These are phyloP conservation scores for Monosporozyma yasuniensis DNA, from an alignment of 805 yeast genomes.

Conservation along the genomic window DNA sequence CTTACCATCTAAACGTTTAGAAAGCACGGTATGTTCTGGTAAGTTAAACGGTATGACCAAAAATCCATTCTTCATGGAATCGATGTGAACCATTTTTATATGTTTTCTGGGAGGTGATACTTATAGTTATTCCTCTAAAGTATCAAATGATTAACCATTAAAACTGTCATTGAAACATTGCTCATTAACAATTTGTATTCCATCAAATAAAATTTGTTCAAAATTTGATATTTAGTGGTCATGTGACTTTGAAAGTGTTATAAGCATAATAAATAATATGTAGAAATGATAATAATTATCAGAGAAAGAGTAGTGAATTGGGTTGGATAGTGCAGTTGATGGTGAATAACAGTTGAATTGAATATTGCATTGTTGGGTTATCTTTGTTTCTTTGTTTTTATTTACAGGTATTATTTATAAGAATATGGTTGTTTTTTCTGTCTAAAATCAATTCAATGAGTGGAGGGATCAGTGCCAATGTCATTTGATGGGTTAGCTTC, in stretches of 20 bases:
- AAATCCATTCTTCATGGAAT: slow-evolving; percentile 30
- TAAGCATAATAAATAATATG: not conserved
- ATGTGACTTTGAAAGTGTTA: not conserved
- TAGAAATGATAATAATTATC: not conserved
- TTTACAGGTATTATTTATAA: not conserved
- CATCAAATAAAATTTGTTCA: not conserved
- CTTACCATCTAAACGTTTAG: slow-evolving; percentile 3
- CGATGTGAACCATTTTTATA: slow-evolving; percentile 3
- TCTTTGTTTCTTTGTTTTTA: not conserved
- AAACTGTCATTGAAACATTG: not conserved
- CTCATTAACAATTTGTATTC: not conserved
- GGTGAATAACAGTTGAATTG: too few species aligned
- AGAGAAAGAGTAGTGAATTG: not conserved
- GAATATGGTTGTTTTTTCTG: not conserved
- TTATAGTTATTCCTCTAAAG: not conserved
- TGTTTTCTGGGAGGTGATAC: not conserved
- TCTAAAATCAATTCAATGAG: not conserved
- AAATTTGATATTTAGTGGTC: not conserved
- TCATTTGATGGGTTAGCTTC: not conserved
- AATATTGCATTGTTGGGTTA: too few species aligned
- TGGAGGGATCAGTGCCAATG: not conserved
- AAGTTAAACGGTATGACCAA: slow-evolving; percentile 28
- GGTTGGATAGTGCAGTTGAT: too few species aligned
- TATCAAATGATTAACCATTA: not conserved
- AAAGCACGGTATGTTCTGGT: slow-evolving; percentile 8